These are phyloP conservation scores for Escallonia herrerae DNA, from an alignment of 129 eudicot species.

Conservation along the genomic window DNA sequence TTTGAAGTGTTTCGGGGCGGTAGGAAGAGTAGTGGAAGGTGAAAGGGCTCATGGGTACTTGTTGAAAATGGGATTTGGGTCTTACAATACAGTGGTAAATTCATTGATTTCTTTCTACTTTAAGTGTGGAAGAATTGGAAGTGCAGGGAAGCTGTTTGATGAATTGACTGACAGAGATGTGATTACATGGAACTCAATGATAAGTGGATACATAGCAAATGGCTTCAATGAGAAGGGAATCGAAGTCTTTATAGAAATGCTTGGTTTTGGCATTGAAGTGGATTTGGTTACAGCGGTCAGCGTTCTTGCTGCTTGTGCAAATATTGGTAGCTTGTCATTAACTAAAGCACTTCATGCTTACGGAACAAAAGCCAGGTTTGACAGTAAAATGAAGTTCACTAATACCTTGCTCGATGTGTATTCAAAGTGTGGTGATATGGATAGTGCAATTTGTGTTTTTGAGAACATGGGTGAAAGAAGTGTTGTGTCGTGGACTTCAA, in stretches of 20 bases:
- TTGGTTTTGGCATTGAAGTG: slow-evolving; percentile 17
- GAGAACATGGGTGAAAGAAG: slow-evolving; percentile 38
- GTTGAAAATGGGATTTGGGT: slow-evolving; percentile 40
- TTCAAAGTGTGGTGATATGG: slow-evolving; percentile 59
- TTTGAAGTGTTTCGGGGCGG: slow-evolving; percentile 41
- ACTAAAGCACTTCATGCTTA: slow-evolving; percentile 40
- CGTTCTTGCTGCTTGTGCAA: slow-evolving; percentile 42
- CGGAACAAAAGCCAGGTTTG: slow-evolving; percentile 29
- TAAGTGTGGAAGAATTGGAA: slow-evolving; percentile 26
- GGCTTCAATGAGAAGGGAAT: slow-evolving; percentile 33
- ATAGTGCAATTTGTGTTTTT: slow-evolving; percentile 41
- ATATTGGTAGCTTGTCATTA: slow-evolving; percentile 12
- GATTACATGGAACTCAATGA: slow-evolving; percentile 58
- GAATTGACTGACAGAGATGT: slow-evolving; percentile 50
- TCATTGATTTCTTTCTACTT: slow-evolving; percentile 45
- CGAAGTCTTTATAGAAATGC: slow-evolving; percentile 38
- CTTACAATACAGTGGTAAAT: slow-evolving; percentile 41
- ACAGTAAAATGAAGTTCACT: slow-evolving; percentile 23
- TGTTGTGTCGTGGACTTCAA: slow-evolving; percentile 62
- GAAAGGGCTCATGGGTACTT: slow-evolving; percentile 41
- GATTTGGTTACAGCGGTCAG: slow-evolving; percentile 49
- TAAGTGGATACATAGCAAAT: slow-evolving; percentile 51
- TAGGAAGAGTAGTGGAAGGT: slow-evolving; percentile 29
- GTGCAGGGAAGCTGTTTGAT: slow-evolving; percentile 56
- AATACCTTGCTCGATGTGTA: slow-evolving; percentile 60